These are phyloP conservation scores for Pseudofabraea citricarpa DNA, from an alignment of 2,329 filamentous ascomycete genomes.

Conservation along the genomic window DNA sequence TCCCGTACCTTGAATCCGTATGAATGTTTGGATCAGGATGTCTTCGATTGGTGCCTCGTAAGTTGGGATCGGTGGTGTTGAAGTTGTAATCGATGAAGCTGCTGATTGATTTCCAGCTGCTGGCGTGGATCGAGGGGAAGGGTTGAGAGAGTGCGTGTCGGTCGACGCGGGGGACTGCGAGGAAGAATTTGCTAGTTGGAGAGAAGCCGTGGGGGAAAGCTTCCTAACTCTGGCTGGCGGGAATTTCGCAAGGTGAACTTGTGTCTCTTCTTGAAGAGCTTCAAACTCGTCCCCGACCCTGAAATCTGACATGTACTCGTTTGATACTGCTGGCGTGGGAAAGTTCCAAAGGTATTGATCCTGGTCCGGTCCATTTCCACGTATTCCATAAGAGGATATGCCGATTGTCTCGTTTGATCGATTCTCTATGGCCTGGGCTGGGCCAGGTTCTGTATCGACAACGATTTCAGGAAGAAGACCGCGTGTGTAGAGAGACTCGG, in stretches of 20 bases:
- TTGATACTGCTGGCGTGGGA: too few species aligned
- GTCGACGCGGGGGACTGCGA: conserved; percentile 2
- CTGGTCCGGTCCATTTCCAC: too few species aligned
- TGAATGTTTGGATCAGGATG: conserved; percentile 22
- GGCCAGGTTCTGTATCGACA: too few species aligned
- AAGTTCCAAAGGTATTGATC: too few species aligned
- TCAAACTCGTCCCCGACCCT: too few species aligned
- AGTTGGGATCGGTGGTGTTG: conserved; percentile 16
- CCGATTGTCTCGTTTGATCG: too few species aligned
- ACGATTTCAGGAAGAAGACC: too few species aligned
- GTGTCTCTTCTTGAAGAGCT: too few species aligned
- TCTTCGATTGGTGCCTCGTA: conserved; percentile 23
- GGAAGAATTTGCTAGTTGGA: conserved; percentile 4
- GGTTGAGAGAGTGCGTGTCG: background rate
- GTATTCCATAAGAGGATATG: too few species aligned
- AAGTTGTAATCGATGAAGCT: conserved; percentile 4
- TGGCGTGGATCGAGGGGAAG: conserved; percentile 8
- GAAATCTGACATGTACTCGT: too few species aligned
- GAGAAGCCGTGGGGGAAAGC: background rate
- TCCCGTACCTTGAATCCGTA: conserved; percentile 20
- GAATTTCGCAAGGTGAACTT: too few species aligned
- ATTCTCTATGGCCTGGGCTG: too few species aligned
- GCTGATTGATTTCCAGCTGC: conserved; percentile 1
- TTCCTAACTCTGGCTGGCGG: background rate
- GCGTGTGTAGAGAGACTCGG: background rate